phyloP scores from a whole-genome alignment of 169 alveolate genomes.

The Cryptosporidium muris region DNA sequence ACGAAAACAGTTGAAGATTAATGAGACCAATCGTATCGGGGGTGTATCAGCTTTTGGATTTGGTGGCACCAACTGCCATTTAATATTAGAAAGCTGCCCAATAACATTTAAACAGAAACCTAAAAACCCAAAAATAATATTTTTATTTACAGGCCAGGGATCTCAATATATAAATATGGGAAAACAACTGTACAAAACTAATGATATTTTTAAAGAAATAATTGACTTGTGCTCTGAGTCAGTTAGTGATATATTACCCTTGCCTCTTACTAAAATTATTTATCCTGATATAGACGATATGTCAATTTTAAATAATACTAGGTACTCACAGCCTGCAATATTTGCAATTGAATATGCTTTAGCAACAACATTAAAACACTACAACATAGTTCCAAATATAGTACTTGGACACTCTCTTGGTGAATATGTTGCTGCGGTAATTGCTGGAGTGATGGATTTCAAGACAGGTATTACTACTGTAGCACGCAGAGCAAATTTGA shows the following conservation, averaged over 20 bases:
- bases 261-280: conserved; percentile 21
- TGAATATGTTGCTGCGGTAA: conserved; percentile 77
- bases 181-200: conserved; percentile 60
- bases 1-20: conserved; percentile 30
- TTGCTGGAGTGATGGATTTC: conserved; percentile 71
- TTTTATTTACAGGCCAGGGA: conserved; percentile 78
- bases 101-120: too few relatives aligned
- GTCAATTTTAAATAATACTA: conserved; percentile 16
- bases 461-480: conserved; percentile 71
- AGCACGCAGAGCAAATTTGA: conserved; percentile 58
- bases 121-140: conserved; percentile 69
- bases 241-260: neutral
- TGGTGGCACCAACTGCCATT: conserved; percentile 80
- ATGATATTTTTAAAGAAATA: conserved; percentile 61
- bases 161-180: conserved; percentile 78
- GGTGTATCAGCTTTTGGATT: conserved; percentile 78
- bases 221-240: conserved; percentile 70
- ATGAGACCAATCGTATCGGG: conserved; percentile 24
- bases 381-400: conserved; percentile 68
- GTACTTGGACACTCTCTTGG: conserved; percentile 78
- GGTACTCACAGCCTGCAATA: conserved; percentile 63
- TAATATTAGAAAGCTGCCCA: conserved; percentile 71
- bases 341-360: conserved; percentile 45
- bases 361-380: conserved; percentile 15
- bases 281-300: conserved; percentile 4